A percentile compares a stretch with the other conserved stretches of the same genome.
phyloP scores from a whole-genome alignment of 192 early-diverging fungal genomes.

The Thoreauomyces humboldtii region DNA sequence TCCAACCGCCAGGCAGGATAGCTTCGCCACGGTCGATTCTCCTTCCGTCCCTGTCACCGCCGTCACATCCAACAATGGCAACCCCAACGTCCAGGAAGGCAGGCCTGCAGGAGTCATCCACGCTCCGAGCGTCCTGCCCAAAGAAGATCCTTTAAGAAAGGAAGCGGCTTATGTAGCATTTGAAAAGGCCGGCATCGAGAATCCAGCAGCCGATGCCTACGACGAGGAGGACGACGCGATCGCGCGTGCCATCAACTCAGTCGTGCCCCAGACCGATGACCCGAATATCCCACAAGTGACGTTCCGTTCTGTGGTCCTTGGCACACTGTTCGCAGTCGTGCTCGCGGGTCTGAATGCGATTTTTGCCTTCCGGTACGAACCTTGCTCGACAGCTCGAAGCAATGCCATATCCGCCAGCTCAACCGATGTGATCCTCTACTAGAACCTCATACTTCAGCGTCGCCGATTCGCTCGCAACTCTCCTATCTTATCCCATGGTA shows the following conservation, averaged over 20 bases:
- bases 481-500: conserved; percentile 1
- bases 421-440: not conserved
- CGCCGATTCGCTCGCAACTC: conserved; percentile 1
- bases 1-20: too few species aligned
- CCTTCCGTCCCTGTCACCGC: too few species aligned
- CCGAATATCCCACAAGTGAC: not conserved
- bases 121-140: too few species aligned
- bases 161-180: not conserved
- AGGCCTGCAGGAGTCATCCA: too few species aligned
- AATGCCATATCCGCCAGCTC: too few species aligned
- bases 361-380: conserved; percentile 1
- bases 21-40: too few species aligned
- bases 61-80: too few species aligned
- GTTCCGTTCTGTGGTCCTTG: conserved; percentile 1
- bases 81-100: too few species aligned
- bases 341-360: not conserved
- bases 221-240: conserved; percentile 11
- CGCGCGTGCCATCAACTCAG: conserved; percentile 15
- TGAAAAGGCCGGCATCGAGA: conserved; percentile 15
- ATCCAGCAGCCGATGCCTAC: not conserved
- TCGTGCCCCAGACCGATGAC: conserved; percentile 6
- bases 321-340: not conserved
- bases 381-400: too few species aligned
- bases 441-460: too few species aligned
- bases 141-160: not conserved